A percentile compares a stretch with the other conserved stretches of the same genome.
phyloP scores from a whole-genome alignment of 768 basidiomycete genomes.

The Lactarius pseudohatsudake region DNA sequence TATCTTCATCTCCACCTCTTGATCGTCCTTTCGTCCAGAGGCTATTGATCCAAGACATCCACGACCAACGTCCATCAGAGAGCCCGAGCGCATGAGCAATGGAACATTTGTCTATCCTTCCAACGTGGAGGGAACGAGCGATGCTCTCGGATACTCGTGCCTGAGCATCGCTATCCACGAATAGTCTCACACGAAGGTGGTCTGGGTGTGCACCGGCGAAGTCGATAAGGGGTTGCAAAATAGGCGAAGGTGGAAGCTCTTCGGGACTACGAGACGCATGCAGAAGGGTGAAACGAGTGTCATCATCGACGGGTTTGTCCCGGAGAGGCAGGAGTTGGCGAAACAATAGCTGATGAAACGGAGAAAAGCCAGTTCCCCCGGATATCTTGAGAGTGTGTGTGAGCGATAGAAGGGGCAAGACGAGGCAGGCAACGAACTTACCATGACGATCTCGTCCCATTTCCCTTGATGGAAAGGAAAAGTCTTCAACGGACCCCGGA shows the following conservation, averaged over 20 bases:
- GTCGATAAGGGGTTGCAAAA: constrained; percentile 53
- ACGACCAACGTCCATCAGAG: constrained; percentile 35
- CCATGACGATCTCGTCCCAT: constrained; percentile 85
- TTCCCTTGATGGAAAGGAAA: constrained; percentile 56
- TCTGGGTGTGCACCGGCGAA: constrained; percentile 55
- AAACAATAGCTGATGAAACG: constrained; percentile 77
- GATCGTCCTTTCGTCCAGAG: constrained; percentile 18
- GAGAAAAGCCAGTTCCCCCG: constrained; percentile 85
- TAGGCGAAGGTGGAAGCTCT: constrained; percentile 67
- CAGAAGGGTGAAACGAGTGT: constrained; percentile 66
- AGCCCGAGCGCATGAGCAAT: constrained; percentile 46
- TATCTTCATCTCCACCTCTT: neutral
- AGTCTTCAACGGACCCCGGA: constrained; percentile 73
- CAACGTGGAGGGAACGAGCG: constrained; percentile 39
- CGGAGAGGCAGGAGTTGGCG: constrained; percentile 42
- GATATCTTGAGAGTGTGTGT: constrained; percentile 56
- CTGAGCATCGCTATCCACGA: constrained; percentile 49
- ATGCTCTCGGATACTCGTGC: constrained; percentile 25
- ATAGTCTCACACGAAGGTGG: constrained; percentile 56
- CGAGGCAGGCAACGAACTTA: constrained; percentile 34
- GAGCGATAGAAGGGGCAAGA: neutral
- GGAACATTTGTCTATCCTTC: constrained; percentile 54
- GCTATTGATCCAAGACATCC: constrained; percentile 30
- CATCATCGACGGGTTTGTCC: constrained; percentile 19
- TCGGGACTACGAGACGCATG: constrained; percentile 62